A percentile compares a stretch with the other conserved stretches of the same genome.
phyloP scores from a whole-genome alignment of 345 rosid genomes.

The Barbarea vulgaris region DNA sequence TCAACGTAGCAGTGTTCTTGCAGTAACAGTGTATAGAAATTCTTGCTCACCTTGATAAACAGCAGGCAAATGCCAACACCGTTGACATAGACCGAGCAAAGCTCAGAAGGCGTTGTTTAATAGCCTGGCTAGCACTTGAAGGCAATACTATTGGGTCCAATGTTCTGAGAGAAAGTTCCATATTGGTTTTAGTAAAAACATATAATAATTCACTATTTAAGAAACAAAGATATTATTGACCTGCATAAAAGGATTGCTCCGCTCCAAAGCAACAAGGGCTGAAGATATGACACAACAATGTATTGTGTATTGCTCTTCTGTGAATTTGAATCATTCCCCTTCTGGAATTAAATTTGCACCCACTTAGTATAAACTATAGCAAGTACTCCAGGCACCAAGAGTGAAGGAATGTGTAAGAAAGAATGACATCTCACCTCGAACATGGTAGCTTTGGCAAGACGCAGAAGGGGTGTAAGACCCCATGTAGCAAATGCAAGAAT shows the following conservation, averaged over 20 bases:
- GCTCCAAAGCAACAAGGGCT: constrained; percentile 86
- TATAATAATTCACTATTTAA: neutral
- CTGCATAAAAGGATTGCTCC: constrained; percentile 86
- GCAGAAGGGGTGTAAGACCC: constrained; percentile 80
- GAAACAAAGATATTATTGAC: constrained; percentile 39
- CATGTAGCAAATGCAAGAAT: constrained; percentile 77
- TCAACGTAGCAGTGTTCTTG: constrained; percentile 5
- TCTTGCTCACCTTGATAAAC: constrained; percentile 75
- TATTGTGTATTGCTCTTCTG: constrained; percentile 61
- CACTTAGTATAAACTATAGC: constrained; percentile 24
- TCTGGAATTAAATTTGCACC: constrained; percentile 29
- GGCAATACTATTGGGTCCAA: constrained; percentile 78
- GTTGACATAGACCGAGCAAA: constrained; percentile 76
- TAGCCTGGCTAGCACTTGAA: constrained; percentile 74
- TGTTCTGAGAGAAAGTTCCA: constrained; percentile 54
- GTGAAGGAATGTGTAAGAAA: constrained; percentile 5
- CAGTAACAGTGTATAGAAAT: neutral
- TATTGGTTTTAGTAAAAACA: constrained; percentile 26
- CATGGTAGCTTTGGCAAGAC: constrained; percentile 53
- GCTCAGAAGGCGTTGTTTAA: constrained; percentile 78
- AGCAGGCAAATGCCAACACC: constrained; percentile 80
- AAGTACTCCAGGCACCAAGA: constrained; percentile 5
- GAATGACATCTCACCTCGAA: constrained; percentile 50
- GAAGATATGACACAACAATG: constrained; percentile 68
- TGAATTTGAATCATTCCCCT: constrained; percentile 71